Evolutionary conservation across 257 asterid genomes (phyloP).

Genomic region (Forsythia viridissima): DNA sequence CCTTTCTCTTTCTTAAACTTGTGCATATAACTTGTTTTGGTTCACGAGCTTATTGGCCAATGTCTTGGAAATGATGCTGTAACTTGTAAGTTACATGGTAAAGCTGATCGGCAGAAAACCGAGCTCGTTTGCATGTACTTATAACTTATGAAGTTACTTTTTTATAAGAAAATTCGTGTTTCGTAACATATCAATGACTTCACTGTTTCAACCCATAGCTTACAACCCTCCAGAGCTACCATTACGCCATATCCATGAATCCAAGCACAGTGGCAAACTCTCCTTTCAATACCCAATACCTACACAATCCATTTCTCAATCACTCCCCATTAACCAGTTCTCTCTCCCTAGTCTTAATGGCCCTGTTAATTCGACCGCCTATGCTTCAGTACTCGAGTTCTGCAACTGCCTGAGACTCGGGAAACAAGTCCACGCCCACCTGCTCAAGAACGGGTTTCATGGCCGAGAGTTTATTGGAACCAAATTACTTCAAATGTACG

Average conservation of each 20-base stretch:
- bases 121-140: no score
- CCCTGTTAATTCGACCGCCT: conserved; percentile 42
- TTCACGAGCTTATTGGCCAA: not conserved
- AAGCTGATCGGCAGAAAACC: not conserved
- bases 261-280: conserved; percentile 9
- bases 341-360: conserved; percentile 17
- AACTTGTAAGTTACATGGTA: not conserved
- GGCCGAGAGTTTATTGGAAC: conserved; percentile 63
- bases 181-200: conserved; percentile 21
- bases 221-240: conserved; percentile 30
- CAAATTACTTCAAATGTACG: conserved; percentile 61
- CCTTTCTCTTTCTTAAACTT: no score
- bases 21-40: not conserved
- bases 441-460: conserved; percentile 57
- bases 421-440: conserved; percentile 66
- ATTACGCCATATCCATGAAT: conserved; percentile 8
- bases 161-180: not conserved
- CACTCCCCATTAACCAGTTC: not conserved
- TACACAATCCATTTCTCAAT: not conserved
- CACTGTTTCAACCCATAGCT: conserved; percentile 23
- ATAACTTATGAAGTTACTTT: no score
- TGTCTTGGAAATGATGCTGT: not conserved
- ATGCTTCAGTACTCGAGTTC: conserved; percentile 58
- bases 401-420: conserved; percentile 48
- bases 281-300: conserved; percentile 11